Evolutionary conservation across 2,329 filamentous ascomycete species (phyloP).

Genomic region (Pezicula neosporulosa): DNA sequence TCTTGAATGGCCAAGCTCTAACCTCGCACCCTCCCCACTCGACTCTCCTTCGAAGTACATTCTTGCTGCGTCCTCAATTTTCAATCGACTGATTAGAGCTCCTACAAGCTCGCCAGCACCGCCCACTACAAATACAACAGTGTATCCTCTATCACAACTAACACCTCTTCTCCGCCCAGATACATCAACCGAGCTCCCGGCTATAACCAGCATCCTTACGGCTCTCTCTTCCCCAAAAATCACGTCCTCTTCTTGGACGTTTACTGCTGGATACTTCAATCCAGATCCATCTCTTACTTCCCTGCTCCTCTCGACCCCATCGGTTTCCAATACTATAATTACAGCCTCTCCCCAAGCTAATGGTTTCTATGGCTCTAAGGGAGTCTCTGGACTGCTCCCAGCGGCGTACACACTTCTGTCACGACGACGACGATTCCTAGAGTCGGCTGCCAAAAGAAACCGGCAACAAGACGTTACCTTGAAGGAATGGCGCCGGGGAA

Average conservation of each 20-base stretch:
- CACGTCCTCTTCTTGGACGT: constrained; percentile 78
- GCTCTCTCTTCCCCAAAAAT: constrained; percentile 63
- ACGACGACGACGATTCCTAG: constrained; percentile 72
- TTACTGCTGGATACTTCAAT: constrained; percentile 98
- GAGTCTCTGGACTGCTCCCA: constrained; percentile 85
- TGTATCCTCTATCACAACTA: constrained; percentile 86
- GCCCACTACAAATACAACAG: constrained; percentile 54
- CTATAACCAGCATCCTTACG: constrained; percentile 70
- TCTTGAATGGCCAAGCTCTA: constrained; percentile 71
- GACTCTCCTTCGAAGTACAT: constrained; percentile 68
- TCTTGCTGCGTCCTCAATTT: constrained; percentile 59
- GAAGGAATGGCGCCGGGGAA: constrained; percentile 85
- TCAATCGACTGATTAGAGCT: constrained; percentile 60
- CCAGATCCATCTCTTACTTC: constrained; percentile 81
- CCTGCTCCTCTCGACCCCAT: constrained; percentile 72
- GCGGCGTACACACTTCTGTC: constrained; percentile 90
- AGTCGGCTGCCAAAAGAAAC: constrained; percentile 26
- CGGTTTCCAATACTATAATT: constrained; percentile 73
- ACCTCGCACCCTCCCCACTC: constrained; percentile 73
- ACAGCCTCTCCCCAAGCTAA: constrained; percentile 93
- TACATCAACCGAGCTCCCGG: constrained; percentile 84
- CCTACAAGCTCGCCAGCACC: constrained; percentile 15
- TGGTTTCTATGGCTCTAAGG: constrained; percentile 86
- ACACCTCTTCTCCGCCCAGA: constrained; percentile 76
- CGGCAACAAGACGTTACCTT: constrained; percentile 61